phyloP scores from a whole-genome alignment of 257 asterid genomes.

The Solanum pinnatisectum region DNA sequence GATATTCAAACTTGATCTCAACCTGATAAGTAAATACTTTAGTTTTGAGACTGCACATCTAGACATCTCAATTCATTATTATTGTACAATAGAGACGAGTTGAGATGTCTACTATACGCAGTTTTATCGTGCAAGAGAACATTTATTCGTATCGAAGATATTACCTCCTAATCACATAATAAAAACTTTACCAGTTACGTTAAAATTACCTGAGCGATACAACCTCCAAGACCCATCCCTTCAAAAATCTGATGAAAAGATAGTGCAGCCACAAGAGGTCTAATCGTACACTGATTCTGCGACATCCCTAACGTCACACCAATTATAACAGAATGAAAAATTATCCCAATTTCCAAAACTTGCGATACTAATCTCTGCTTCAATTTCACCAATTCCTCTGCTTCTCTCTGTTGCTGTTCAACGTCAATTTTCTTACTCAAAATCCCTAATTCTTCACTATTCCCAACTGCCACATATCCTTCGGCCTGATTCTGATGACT shows the following conservation, averaged over 20 bases:
- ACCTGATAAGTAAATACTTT: not conserved
- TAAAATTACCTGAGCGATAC: constrained; percentile 30
- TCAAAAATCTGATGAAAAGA: constrained; percentile 37
- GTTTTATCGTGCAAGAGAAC: too few species aligned
- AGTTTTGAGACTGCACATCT: not conserved
- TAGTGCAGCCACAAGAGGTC: constrained; percentile 30
- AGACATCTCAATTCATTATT: not conserved
- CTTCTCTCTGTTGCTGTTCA: not conserved
- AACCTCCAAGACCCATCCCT: constrained; percentile 42
- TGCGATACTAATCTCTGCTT: constrained; percentile 33
- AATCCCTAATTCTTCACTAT: constrained; percentile 2
- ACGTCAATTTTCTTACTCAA: not conserved
- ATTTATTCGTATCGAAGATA: too few species aligned
- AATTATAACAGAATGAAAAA: constrained; percentile 34
- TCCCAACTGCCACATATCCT: constrained; percentile 9
- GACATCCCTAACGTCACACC: constrained; percentile 41
- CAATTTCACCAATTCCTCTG: constrained; percentile 23
- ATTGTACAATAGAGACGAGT: not conserved
- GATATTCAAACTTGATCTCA: not conserved
- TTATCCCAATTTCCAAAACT: constrained; percentile 35
- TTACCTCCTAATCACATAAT: too few species aligned
- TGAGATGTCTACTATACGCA: not conserved
- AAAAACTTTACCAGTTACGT: not conserved
- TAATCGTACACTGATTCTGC: constrained; percentile 31
- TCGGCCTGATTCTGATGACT: not conserved